phyloP scores from a whole-genome alignment of 805 yeast species.

The Spathaspora arborariae region DNA sequence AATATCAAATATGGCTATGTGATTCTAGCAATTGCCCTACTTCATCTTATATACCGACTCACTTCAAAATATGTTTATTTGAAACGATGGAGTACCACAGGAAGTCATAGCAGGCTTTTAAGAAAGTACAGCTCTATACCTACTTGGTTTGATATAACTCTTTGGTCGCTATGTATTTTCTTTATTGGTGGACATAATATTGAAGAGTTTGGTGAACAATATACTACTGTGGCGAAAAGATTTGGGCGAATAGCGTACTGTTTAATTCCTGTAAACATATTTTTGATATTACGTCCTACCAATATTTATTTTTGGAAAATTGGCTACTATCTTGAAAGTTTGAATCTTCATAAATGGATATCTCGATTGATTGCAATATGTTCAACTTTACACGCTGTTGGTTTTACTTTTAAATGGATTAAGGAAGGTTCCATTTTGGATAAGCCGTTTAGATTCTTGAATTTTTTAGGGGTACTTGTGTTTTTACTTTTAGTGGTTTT shows the following conservation, averaged over 20 bases:
- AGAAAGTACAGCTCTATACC: conserved; percentile 22
- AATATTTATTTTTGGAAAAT: conserved; percentile 13
- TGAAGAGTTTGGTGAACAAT: conserved; percentile 24
- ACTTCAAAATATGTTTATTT: conserved; percentile 5
- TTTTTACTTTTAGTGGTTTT: conserved; percentile 34
- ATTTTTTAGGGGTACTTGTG: conserved; percentile 51
- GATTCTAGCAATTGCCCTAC: conserved; percentile 38
- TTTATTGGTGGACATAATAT: conserved; percentile 31
- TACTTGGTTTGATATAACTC: conserved; percentile 25
- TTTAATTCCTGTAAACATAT: conserved; percentile 54
- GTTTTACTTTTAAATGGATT: conserved; percentile 50
- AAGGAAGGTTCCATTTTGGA: conserved; percentile 24
- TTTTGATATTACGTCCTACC: conserved; percentile 55
- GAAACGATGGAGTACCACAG: conserved; percentile 3
- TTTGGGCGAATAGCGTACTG: conserved; percentile 60
- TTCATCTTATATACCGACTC: conserved; percentile 27
- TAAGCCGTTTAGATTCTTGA: conserved; percentile 35
- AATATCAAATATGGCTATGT: conserved; percentile 62
- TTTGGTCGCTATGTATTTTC: conserved; percentile 31
- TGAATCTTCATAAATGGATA: conserved; percentile 68
- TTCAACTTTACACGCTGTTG: conserved; percentile 49
- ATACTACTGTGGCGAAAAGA: conserved; percentile 44
- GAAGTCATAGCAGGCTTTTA: conserved; percentile 13
- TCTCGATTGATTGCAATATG: conserved; percentile 52
- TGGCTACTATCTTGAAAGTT: conserved; percentile 49